Evolutionary conservation across 2,329 filamentous ascomycete species (phyloP).

Genomic region (Pseudovirgaria hyperparasitica): DNA sequence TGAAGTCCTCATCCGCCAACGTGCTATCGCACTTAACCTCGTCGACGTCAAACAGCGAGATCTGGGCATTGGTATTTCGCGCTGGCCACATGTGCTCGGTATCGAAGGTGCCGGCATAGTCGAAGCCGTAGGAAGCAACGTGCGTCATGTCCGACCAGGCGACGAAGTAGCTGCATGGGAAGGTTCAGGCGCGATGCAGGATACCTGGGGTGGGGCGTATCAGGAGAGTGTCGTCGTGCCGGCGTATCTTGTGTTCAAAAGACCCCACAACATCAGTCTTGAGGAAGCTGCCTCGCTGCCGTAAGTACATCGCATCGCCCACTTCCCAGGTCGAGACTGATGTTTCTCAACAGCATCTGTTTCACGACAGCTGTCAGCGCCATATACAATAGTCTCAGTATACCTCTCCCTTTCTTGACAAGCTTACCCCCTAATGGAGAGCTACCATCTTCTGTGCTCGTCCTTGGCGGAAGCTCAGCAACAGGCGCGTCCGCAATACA

Average conservation of each 20-base stretch:
- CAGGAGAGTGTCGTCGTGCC: conserved; percentile 11
- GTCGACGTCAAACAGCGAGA: conserved; percentile 22
- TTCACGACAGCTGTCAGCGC: conserved; percentile 9
- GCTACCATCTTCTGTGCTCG: conserved; percentile 15
- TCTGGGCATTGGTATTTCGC: conserved; percentile 13
- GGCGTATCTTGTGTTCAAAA: conserved; percentile 12
- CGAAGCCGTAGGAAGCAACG: conserved; percentile 18
- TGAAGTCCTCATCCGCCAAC: conserved; percentile 20
- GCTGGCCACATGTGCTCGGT: conserved; percentile 23
- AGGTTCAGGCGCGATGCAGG: conserved; percentile 1
- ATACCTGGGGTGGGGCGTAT: conserved; percentile 11
- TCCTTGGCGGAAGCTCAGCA: conserved; percentile 24
- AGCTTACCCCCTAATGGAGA: background rate
- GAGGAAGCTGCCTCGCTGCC: conserved; percentile 20
- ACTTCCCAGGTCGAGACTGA: conserved; percentile 1
- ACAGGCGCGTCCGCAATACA: conserved; percentile 22
- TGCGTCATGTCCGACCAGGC: conserved; percentile 16
- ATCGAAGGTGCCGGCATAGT: conserved; percentile 22
- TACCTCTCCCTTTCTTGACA: conserved; percentile 13
- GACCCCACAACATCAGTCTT: conserved; percentile 15
- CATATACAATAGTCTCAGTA: conserved; percentile 12
- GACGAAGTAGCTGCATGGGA: conserved; percentile 16
- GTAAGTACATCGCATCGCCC: no score
- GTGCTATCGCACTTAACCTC: conserved; percentile 21
- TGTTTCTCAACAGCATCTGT: conserved; percentile 5